Evolutionary conservation across 495 filamentous ascomycete species (phyloP).

Genomic region (Patellaria atrata): DNA sequence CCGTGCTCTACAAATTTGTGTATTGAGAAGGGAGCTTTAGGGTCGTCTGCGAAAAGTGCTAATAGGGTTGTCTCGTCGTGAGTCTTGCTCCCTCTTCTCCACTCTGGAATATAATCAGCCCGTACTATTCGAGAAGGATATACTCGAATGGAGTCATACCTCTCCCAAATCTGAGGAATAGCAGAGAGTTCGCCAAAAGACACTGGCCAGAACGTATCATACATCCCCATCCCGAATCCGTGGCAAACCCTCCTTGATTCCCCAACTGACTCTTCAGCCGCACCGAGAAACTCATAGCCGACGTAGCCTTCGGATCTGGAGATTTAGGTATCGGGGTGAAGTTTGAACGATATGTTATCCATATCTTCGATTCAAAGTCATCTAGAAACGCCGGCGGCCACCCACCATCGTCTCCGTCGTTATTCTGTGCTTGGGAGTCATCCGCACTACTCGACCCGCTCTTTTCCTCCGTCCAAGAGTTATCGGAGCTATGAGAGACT

Average conservation of each 20-base stretch:
- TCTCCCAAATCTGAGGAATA: conserved; percentile 59
- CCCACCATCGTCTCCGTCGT: too few relatives aligned
- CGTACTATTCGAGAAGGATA: conserved; percentile 8
- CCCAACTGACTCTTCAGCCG: conserved; percentile 67
- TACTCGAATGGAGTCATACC: conserved; percentile 36
- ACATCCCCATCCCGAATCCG: conserved; percentile 94
- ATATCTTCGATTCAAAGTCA: conserved; percentile 86
- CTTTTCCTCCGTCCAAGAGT: too few relatives aligned
- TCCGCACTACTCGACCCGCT: too few relatives aligned
- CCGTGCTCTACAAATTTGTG: conserved; percentile 88
- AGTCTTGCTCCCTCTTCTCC: conserved; percentile 49
- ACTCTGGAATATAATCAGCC: conserved; percentile 41
- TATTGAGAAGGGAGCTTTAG: conserved; percentile 80
- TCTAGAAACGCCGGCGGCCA: conserved; percentile 83
- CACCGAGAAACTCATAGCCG: conserved; percentile 75
- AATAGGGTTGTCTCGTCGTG: conserved; percentile 58
- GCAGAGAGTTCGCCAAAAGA: conserved; percentile 73
- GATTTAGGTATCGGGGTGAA: conserved; percentile 74
- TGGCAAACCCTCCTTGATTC: conserved; percentile 72
- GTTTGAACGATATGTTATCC: conserved; percentile 90
- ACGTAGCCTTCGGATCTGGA: conserved; percentile 48
- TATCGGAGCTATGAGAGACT: too few relatives aligned
- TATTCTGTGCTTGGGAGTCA: too few relatives aligned
- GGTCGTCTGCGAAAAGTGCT: conserved; percentile 75
- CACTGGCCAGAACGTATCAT: conserved; percentile 98